A percentile compares a stretch with the other conserved stretches of the same genome.
Conservation (phyloP, 192 early-diverging fungal genomes). For the Coemansia umbellata region DNA sequence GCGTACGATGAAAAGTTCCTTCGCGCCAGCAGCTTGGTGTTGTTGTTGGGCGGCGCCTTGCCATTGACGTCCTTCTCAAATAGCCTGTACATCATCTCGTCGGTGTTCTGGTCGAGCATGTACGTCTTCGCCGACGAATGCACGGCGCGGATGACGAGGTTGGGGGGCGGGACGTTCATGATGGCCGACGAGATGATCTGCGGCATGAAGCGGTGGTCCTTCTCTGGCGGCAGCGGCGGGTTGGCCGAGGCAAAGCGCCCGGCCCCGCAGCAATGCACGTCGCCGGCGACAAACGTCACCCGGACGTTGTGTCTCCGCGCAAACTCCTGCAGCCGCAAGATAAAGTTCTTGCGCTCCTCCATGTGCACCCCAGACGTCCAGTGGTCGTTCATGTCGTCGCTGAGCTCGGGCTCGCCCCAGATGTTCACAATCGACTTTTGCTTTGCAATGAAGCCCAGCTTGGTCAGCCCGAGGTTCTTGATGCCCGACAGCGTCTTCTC, state of each 20-base stretch:
- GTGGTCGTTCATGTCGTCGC: slow-evolving; percentile 84
- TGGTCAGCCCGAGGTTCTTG: slow-evolving; percentile 54
- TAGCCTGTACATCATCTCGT: slow-evolving; percentile 69
- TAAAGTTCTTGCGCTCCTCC: slow-evolving; percentile 64
- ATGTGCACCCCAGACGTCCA: slow-evolving; percentile 66
- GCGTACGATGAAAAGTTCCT: slow-evolving; percentile 59
- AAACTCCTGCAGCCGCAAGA: slow-evolving; percentile 64
- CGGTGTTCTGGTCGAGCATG: slow-evolving; percentile 56
- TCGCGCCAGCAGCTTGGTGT: slow-evolving; percentile 55
- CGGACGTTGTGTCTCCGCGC: slow-evolving; percentile 58
- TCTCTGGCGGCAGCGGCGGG: slow-evolving; percentile 52
- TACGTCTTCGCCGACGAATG: slow-evolving; percentile 58
- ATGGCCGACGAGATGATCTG: slow-evolving; percentile 81
- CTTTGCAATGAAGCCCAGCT: slow-evolving; percentile 53
- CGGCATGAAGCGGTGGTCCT: slow-evolving; percentile 69
- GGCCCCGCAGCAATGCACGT: slow-evolving; percentile 70
- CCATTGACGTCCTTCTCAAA: slow-evolving; percentile 71
- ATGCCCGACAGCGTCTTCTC: slow-evolving; percentile 63
- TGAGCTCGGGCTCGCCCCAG: slow-evolving; percentile 80
- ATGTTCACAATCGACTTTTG: slow-evolving; percentile 55
- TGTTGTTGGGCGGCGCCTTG: slow-evolving; percentile 46
- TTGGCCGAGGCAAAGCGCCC: slow-evolving; percentile 56
- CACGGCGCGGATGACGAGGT: slow-evolving; percentile 61
- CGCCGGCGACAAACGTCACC: slow-evolving; percentile 77
- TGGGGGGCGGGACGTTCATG: slow-evolving; percentile 74